These are phyloP conservation scores for Phaeodactylum tricornutum DNA, from an alignment of 108 stramenopile species.

Conservation along the genomic window DNA sequence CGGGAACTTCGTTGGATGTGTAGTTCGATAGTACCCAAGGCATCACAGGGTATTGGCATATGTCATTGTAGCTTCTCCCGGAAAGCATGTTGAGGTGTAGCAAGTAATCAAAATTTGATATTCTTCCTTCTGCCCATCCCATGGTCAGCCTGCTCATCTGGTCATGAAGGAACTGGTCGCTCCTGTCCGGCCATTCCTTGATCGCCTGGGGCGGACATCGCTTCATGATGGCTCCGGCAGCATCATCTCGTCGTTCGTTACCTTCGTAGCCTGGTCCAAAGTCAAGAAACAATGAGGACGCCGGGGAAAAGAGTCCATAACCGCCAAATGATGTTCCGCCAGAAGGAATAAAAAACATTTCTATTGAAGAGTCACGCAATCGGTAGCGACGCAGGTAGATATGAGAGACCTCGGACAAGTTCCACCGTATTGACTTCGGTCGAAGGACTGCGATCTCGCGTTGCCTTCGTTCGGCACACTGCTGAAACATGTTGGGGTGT, in stretches of 20 bases:
- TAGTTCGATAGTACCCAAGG: constrained; percentile 98
- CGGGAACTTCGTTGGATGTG: constrained; percentile 73
- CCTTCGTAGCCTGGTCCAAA: constrained; percentile 85
- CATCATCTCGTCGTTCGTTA: constrained; percentile 66
- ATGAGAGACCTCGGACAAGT: constrained; percentile 79
- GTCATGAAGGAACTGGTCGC: constrained; percentile 74
- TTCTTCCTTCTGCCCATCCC: constrained; percentile 82
- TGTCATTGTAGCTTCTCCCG: constrained; percentile 92
- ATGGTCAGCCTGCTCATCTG: constrained; percentile 72
- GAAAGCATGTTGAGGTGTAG: constrained; percentile 90
- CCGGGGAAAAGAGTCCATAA: constrained; percentile 54
- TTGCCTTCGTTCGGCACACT: constrained; percentile 27
- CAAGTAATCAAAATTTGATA: constrained; percentile 97
- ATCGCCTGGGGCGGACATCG: constrained; percentile 74
- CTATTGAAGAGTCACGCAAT: constrained; percentile 86
- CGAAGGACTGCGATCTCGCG: constrained; percentile 40
- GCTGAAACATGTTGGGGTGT: constrained; percentile 34
- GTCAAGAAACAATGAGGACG: constrained; percentile 84
- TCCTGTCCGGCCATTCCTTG: constrained; percentile 85
- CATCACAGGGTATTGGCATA: constrained; percentile 98
- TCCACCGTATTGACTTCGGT: constrained; percentile 87
- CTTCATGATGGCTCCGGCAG: constrained; percentile 78
- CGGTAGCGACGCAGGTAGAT: constrained; percentile 89
- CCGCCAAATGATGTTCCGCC: constrained; percentile 73
- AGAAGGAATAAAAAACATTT: constrained; percentile 91